These are phyloP conservation scores for Tuber microsphaerosporum DNA, from an alignment of 495 filamentous ascomycete species.

Conservation along the genomic window DNA sequence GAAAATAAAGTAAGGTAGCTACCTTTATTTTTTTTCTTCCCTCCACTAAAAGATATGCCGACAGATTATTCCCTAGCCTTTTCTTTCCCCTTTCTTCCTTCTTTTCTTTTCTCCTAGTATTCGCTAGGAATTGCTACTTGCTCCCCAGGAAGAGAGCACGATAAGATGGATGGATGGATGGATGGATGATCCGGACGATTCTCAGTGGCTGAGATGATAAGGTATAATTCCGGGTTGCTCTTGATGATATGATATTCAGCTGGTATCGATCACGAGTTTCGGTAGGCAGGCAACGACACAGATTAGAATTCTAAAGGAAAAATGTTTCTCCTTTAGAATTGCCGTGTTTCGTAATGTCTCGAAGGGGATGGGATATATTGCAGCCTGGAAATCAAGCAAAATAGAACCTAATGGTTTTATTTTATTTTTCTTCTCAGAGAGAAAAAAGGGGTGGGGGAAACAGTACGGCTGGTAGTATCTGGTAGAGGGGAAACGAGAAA, in stretches of 20 bases:
- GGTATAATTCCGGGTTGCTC: slow-evolving; percentile 14
- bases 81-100: not conserved
- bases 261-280: slow-evolving; percentile 17
- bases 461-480: slow-evolving; percentile 13
- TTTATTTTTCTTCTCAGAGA: slow-evolving; percentile 2
- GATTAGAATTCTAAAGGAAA: slow-evolving; percentile 11
- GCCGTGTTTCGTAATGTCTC: slow-evolving; percentile 17
- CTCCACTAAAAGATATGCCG: not conserved
- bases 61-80: not conserved
- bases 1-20: not conserved
- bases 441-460: slow-evolving; percentile 6
- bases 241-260: slow-evolving; percentile 13
- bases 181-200: slow-evolving; percentile 6
- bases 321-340: slow-evolving; percentile 17
- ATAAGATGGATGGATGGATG: not conserved
- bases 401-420: slow-evolving; percentile 13
- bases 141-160: slow-evolving; percentile 14
- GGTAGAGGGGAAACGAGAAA: slow-evolving; percentile 16
- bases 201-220: slow-evolving; percentile 10
- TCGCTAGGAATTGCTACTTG: slow-evolving; percentile 11
- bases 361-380: slow-evolving; percentile 17
- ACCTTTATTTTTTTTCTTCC: not conserved
- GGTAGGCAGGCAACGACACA: slow-evolving; percentile 20
- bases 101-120: not conserved
- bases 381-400: slow-evolving; percentile 20